Base-by-base conservation (phyloP, 129 eudicot species). In the Saposhnikovia divaricata region DNA sequence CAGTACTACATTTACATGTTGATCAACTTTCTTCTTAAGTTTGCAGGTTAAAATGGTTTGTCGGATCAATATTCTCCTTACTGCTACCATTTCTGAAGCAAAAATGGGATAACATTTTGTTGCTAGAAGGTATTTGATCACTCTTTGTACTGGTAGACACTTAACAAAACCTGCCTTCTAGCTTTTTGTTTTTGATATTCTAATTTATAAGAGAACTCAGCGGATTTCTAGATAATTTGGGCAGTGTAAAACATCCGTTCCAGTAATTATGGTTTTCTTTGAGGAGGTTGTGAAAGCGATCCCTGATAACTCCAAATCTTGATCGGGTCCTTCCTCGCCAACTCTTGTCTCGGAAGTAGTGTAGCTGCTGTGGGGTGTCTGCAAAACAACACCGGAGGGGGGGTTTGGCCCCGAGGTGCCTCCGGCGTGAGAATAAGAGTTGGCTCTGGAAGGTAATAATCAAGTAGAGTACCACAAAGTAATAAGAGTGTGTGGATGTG, bases 91-190 rank as follows among this genome's bases (percentile, higher is more conserved):
- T 71, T 73, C 25, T 55, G 51, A 80, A 80, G 78, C 72, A 18
- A 72, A 80, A 72, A 57, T 80, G 77, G 82, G 77, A 47, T 19
- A 80, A 71, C n/a, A 23, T 80, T 14, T 65, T 50, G 42, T 19
- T 14, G 77, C 40, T 80, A 40, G 82, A 80, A 80, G 82, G 82
- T 79, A 79, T 9, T 42, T 40, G 31, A 40, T 73, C 75, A 16
- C 27, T 37, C 39, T 34, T 70, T 16, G 4, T 39, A 34, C 9
- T 31, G 21, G 42, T 31, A 15, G 43, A 31, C 43, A 66, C 21
- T 66, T 31, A 13, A 65, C 0, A 65, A 25, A 65, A 27, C 66
- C 13, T 57, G 9, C 66, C 0, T 23, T 21, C 66, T 23, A 21
- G 63, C 34, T 1, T 10, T 53, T 14, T 53, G 5, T 53, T 25